Base-by-base conservation (phyloP, 1,284 basidiomycete genomes). In the Puccinia sorghi region DNA sequence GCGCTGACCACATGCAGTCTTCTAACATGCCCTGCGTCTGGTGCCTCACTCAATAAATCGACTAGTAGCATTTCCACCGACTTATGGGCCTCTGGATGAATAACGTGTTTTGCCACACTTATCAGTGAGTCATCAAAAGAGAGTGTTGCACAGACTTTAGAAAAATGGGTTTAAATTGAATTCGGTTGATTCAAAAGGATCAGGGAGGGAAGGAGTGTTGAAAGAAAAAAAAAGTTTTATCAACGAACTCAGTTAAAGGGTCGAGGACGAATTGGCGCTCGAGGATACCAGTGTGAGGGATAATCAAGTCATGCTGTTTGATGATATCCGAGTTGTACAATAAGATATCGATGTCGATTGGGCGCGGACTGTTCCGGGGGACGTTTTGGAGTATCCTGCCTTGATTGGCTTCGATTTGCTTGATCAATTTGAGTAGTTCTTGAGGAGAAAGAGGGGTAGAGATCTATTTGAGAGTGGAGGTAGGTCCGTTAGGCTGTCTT, bases 261-360 rank as follows among this genome's bases (percentile, higher is more conserved):
- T 93, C 86, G 48, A 99, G 86, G 0, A 98, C 95, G 82, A 98
- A 99, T 83, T 96, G 93, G 56, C 96, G 86, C 85, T 98, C 96
- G 0, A 85, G 84, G 48, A 97, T 85, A 66, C 90, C 87, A 2
- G 90, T 89, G 86, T 99, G 97, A 0, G 96, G 96, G 8, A 97
- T 86, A 8, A 92, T 88, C 15, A 98, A 87, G 43, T 41, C 89
- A 15, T 84, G 87, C 1, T 91, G 89, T 80, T 91, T 89, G 57
- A 93, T 86, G 9, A 88, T 82, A 0, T 86, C 81, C n/a, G 88
- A 83, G 80, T 91, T 92, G 82, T 92, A 98, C 9, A 92, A 87
- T 0, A 98, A 81, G 43, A 99, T 88, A 84, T 99, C 97, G 63
- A 99, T 86, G 84, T 99, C 97, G 59, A 99, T 89, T 0, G 91